Evolutionary conservation across 768 basidiomycete species (phyloP).

Genomic region (Rhizopogon sp.): DNA sequence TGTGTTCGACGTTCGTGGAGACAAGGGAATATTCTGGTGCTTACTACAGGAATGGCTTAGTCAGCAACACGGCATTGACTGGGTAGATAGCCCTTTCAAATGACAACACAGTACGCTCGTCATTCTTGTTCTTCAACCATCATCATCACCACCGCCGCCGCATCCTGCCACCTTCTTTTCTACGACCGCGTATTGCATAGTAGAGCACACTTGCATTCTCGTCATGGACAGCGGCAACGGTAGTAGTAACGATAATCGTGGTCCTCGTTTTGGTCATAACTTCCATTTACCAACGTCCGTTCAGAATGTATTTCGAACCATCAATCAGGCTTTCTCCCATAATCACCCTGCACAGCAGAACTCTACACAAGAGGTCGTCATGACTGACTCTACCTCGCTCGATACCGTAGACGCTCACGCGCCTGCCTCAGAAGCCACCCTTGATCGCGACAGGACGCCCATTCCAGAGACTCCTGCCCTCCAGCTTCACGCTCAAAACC

Average conservation of each 20-base stretch:
- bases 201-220: background rate
- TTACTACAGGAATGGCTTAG: slow-evolving; percentile 15
- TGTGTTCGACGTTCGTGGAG: background rate
- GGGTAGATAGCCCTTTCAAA: background rate
- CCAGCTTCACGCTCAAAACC: background rate
- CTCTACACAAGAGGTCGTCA: background rate
- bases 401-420: slow-evolving; percentile 1
- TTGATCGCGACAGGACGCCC: background rate
- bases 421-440: background rate
- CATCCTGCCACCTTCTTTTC: slow-evolving; percentile 8
- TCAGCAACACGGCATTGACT: slow-evolving; percentile 9
- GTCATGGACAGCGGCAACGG: slow-evolving; percentile 8
- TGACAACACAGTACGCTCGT: slow-evolving; percentile 2
- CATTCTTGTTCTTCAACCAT: slow-evolving; percentile 15
- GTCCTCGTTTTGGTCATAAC: slow-evolving; percentile 8
- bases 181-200: background rate
- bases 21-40: slow-evolving; percentile 28
- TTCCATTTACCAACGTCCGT: slow-evolving; percentile 23
- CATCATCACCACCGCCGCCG: slow-evolving; percentile 2
- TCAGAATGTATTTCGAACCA: slow-evolving; percentile 25
- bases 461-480: slow-evolving; percentile 4
- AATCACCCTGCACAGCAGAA: slow-evolving; percentile 3
- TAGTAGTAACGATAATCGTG: slow-evolving; percentile 4
- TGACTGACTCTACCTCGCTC: slow-evolving; percentile 1
- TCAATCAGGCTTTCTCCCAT: slow-evolving; percentile 25